phyloP scores from a whole-genome alignment of 495 filamentous ascomycete genomes.

The Neurospora africana region DNA sequence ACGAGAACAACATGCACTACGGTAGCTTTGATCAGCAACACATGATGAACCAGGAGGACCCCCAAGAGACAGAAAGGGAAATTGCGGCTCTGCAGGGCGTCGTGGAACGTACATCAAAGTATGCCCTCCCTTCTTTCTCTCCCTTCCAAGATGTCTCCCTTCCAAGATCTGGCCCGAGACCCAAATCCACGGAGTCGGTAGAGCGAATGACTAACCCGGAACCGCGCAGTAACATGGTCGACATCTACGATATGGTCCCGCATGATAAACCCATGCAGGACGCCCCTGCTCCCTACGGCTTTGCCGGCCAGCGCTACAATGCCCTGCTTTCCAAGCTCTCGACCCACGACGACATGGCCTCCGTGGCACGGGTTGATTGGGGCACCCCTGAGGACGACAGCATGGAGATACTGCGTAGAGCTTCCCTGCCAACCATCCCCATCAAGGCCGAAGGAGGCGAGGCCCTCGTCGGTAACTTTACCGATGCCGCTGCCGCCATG shows the following conservation, averaged over 20 bases:
- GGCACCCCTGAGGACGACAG: conserved; percentile 35
- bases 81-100: conserved; percentile 46
- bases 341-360: conserved; percentile 25
- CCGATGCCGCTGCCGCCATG: conserved; percentile 36
- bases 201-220: conserved; percentile 17
- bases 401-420: conserved; percentile 31
- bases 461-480: conserved; percentile 39
- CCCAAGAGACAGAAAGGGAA: conserved; percentile 46
- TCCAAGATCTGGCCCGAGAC: conserved; percentile 4
- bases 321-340: conserved; percentile 41
- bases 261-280: conserved; percentile 23
- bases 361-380: conserved; percentile 36
- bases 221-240: conserved; percentile 41
- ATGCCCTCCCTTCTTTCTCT: conserved; percentile 14
- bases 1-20: conserved; percentile 43
- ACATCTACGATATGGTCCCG: conserved; percentile 48
- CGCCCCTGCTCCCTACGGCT: conserved; percentile 23
- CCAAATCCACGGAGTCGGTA: conserved; percentile 3
- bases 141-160: conserved; percentile 3
- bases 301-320: conserved; percentile 40
- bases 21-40: conserved; percentile 44
- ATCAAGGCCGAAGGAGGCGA: conserved; percentile 36
- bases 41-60: conserved; percentile 40
- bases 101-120: conserved; percentile 47
- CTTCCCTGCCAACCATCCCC: conserved; percentile 13